These are phyloP conservation scores for Cyclospora cayetanensis DNA, from an alignment of 169 alveolate species.

Conservation along the genomic window DNA sequence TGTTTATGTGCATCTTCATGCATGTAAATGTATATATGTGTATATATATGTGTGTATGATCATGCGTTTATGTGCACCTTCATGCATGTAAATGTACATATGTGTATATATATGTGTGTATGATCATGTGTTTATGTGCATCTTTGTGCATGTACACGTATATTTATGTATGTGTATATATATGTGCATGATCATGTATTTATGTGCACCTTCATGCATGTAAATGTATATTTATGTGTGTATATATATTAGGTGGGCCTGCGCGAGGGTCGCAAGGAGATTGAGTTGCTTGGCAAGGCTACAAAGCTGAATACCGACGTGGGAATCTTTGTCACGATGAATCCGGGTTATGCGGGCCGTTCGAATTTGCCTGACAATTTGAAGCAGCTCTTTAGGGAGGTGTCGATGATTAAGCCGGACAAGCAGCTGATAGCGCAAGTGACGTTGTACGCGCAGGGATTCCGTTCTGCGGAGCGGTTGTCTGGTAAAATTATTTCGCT, in stretches of 20 bases:
- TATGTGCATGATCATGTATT: slow-evolving; percentile 64
- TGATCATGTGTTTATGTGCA: too few relatives aligned
- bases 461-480: slow-evolving; percentile 90
- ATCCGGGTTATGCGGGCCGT: slow-evolving; percentile 97
- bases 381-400: slow-evolving; percentile 94
- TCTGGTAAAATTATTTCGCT: slow-evolving; percentile 95
- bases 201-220: neutral
- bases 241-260: slow-evolving; percentile 24
- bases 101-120: neutral
- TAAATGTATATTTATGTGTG: neutral
- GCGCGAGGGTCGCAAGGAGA: slow-evolving; percentile 62
- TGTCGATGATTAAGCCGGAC: slow-evolving; percentile 96
- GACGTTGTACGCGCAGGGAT: slow-evolving; percentile 52
- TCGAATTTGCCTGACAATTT: slow-evolving; percentile 96
- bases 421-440: slow-evolving; percentile 91
- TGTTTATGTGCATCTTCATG: neutral
- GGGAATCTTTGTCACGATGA: slow-evolving; percentile 95
- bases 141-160: neutral
- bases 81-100: neutral
- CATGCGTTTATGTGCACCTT: too few relatives aligned
- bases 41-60: too few relatives aligned
- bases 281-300: slow-evolving; percentile 74
- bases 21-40: neutral
- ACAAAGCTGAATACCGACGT: slow-evolving; percentile 92
- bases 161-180: neutral